Conservation (phyloP, 1,284 basidiomycete genomes). For the Cryptococcus jaspeensis region DNA sequence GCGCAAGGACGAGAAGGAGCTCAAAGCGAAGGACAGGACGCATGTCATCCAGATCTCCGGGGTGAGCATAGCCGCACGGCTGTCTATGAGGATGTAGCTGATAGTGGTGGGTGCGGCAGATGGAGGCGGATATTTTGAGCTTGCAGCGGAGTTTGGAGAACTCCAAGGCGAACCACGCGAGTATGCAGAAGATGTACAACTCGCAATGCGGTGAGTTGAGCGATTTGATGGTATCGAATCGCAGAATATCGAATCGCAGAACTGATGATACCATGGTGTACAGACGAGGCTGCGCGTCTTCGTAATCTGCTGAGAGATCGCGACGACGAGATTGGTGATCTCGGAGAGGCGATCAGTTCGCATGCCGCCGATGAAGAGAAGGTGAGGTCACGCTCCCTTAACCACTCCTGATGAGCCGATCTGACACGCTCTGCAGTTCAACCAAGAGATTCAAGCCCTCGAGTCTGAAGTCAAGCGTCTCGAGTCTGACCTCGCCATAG, state of each 20-base stretch:
- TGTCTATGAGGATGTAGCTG: neutral
- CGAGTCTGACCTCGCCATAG: conserved; percentile 64
- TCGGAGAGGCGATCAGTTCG: conserved; percentile 60
- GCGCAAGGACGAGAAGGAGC: conserved; percentile 83
- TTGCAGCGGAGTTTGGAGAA: conserved; percentile 68
- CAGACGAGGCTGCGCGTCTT: conserved; percentile 73
- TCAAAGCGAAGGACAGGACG: conserved; percentile 68
- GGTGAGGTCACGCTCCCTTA: conserved; percentile 23
- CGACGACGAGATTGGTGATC: conserved; percentile 67
- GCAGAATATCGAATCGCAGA: neutral
- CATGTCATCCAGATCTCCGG: conserved; percentile 48
- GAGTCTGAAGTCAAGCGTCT: conserved; percentile 66
- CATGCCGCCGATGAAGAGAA: conserved; percentile 62
- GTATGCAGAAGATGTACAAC: conserved; percentile 76
- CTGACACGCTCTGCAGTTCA: conserved; percentile 26
- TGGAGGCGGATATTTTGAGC: conserved; percentile 76
- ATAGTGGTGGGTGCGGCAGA: conserved; percentile 47
- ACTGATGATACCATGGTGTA: conserved; percentile 16
- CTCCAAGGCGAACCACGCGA: conserved; percentile 65
- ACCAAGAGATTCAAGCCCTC: conserved; percentile 62
- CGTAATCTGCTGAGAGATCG: conserved; percentile 68
- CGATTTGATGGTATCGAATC: too few relatives aligned
- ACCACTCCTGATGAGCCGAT: neutral
- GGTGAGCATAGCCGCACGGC: conserved; percentile 19
- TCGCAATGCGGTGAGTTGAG: conserved; percentile 70